A percentile compares a stretch with the other conserved stretches of the same genome.
Conservation (phyloP, 2,329 filamentous ascomycete species). For the Colletotrichum siamense region DNA sequence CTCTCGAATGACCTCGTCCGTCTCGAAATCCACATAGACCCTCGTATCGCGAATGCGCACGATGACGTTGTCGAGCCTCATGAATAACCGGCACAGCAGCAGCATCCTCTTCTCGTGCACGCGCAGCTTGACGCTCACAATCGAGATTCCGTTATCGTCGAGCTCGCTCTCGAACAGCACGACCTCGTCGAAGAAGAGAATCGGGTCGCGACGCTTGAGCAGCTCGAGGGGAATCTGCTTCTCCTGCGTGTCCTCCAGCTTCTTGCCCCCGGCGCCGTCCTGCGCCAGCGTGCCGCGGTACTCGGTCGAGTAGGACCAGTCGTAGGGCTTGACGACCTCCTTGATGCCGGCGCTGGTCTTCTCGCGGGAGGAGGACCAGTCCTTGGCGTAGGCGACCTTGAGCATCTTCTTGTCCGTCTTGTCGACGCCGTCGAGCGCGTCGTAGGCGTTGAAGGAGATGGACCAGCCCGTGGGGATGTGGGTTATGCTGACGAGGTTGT, state of each 20-base stretch:
- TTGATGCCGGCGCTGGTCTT: slow-evolving; percentile 86
- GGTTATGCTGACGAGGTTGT: slow-evolving; percentile 81
- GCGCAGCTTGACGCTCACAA: slow-evolving; percentile 88
- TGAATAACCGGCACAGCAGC: slow-evolving; percentile 84
- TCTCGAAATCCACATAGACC: slow-evolving; percentile 88
- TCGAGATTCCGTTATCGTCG: slow-evolving; percentile 94
- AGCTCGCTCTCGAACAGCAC: slow-evolving; percentile 97
- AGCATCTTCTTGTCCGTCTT: slow-evolving; percentile 93
- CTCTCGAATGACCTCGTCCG: slow-evolving; percentile 81
- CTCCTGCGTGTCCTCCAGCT: slow-evolving; percentile 24
- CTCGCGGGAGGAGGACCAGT: slow-evolving; percentile 76
- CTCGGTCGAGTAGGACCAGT: slow-evolving; percentile 95
- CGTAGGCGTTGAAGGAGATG: slow-evolving; percentile 82
- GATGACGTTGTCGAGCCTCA: slow-evolving; percentile 90
- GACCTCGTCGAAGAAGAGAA: slow-evolving; percentile 95
- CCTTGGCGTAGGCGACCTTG: slow-evolving; percentile 88
- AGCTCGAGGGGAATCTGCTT: slow-evolving; percentile 81
- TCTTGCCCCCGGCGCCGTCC: neutral
- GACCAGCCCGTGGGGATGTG: slow-evolving; percentile 80
- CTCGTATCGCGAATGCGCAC: slow-evolving; percentile 88
- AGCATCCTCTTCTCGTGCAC: slow-evolving; percentile 92
- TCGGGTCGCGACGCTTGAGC: slow-evolving; percentile 87
- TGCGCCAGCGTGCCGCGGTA: slow-evolving; percentile 74
- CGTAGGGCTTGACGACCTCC: slow-evolving; percentile 93
- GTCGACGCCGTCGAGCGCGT: slow-evolving; percentile 89